Base-by-base conservation (phyloP, 163 green algal species). In the Picocystis sp. region DNA sequence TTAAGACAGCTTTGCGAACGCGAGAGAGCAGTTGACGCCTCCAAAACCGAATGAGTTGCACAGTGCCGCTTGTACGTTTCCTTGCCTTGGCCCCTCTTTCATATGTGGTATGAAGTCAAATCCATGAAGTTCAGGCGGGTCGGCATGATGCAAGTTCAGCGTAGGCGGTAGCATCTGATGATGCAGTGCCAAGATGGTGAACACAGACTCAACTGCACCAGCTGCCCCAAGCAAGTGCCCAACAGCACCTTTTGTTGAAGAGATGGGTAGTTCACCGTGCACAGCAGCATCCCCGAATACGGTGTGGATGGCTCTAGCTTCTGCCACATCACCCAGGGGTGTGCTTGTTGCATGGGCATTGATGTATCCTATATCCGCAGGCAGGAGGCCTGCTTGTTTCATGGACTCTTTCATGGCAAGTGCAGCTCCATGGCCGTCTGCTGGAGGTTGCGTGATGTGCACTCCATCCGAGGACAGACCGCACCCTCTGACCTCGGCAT, bases 11-110 rank as follows among this genome's bases (percentile, higher is more conserved):
- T 45, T 62, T 12, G 62, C 47, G 34, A 93, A 84, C n/a, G 91
- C 54, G 22, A 95, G 55, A 1, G 56, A 67, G 3, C 75, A 79
- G 65, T 96, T 96, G 2, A 78, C 88, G 17, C 87, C 87, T 1
- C 87, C 87, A 66, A 97, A 97, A 0, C 87, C 88, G 62, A 95
- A 96, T 12, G 80, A 91, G 68, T 95, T 96, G 45, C 69, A 80
- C 44, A 94, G 49, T 3, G 71, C 84, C 2, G 72, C 79, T 1
- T 54, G 52, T 1, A 64, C 21, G 2, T n/a, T 14, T 38, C 14
- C 24, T 6, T 11, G 14, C 48, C 22, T 13, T 6, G 17, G 5
- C 19, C 5, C 17, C 11, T 17, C 34, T 9, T 23, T 29, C 25
- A 43, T 15, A 10, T 14, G n/a, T 33, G 19, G 2, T 44, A 50